These are phyloP conservation scores for Biscogniauxia mediterranea DNA, from an alignment of 2,329 filamentous ascomycete genomes.

Conservation along the genomic window DNA sequence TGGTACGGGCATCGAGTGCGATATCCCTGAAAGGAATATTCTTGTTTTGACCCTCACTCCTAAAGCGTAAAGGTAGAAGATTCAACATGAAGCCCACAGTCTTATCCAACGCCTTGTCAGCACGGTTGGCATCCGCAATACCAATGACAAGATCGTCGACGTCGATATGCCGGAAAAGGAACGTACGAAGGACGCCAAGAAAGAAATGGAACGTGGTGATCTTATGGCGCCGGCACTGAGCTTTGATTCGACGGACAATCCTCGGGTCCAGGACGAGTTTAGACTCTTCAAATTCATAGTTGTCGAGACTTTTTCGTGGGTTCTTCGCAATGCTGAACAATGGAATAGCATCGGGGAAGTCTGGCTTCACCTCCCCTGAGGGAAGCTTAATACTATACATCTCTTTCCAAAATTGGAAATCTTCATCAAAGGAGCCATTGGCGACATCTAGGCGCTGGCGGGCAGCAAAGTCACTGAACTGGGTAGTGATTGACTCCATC, in stretches of 20 bases:
- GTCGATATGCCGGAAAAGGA: conserved; percentile 33
- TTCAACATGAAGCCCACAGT: conserved; percentile 50
- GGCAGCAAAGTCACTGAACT: conserved; percentile 12
- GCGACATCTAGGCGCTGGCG: conserved; percentile 7
- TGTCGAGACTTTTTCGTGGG: conserved; percentile 4
- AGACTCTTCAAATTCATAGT: conserved; percentile 8
- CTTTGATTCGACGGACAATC: conserved; percentile 9
- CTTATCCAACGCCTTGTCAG: conserved; percentile 28
- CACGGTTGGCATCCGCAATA: conserved; percentile 39
- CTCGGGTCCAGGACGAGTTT: conserved; percentile 4
- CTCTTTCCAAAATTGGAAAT: conserved; percentile 10
- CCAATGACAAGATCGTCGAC: conserved; percentile 41
- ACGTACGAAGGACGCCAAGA: conserved; percentile 34
- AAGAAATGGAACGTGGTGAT: conserved; percentile 44
- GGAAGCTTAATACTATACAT: conserved; percentile 3
- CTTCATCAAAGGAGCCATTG: conserved; percentile 3
- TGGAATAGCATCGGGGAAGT: conserved; percentile 6
- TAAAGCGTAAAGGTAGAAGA: conserved; percentile 44
- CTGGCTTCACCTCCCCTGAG: conserved; percentile 3
- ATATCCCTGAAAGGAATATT: conserved; percentile 4
- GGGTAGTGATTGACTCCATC: not conserved
- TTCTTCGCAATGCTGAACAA: conserved; percentile 4
- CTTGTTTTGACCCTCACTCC: conserved; percentile 10
- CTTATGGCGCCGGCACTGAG: conserved; percentile 17
- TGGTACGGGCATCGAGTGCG: conserved; percentile 16